Percentiles rank a stretch among this genome's conserved stretches.
These are phyloP conservation scores for Phaffomyces antillensis DNA, from an alignment of 805 yeast genomes.

Conservation along the genomic window DNA sequence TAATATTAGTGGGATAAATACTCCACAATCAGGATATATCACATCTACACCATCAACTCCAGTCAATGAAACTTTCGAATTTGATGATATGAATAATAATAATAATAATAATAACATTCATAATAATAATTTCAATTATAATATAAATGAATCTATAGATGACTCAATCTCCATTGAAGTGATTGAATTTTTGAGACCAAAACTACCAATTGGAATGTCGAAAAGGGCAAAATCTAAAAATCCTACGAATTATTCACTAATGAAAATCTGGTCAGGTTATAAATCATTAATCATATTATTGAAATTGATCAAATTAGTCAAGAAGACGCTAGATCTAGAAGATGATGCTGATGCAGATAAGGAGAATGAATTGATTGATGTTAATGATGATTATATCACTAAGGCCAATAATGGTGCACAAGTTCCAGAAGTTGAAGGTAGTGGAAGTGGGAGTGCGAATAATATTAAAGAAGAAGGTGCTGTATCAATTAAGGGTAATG, in stretches of 20 bases:
- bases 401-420: too few species aligned
- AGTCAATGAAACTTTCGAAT: background rate
- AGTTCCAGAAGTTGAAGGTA: too few species aligned
- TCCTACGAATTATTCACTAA: constrained; percentile 42
- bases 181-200: constrained; percentile 39
- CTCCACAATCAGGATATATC: constrained; percentile 1
- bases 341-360: too few species aligned
- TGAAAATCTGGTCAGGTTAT: constrained; percentile 48
- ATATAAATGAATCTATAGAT: background rate
- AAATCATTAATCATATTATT: constrained; percentile 35
- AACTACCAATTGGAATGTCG: constrained; percentile 56
- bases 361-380: too few species aligned
- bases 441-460: too few species aligned
- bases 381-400: too few species aligned
- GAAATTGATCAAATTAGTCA: constrained; percentile 25
- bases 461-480: too few species aligned
- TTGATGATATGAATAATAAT: background rate
- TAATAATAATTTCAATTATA: constrained; percentile 6
- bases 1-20: background rate
- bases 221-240: constrained; percentile 45
- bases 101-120: constrained; percentile 1
- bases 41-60: constrained; percentile 8
- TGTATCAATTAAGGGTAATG: too few species aligned
- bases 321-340: background rate
- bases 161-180: constrained; percentile 20